Evolutionary conservation across 2,329 filamentous ascomycete species (phyloP).

Genomic region (Ascochyta rabiei): DNA sequence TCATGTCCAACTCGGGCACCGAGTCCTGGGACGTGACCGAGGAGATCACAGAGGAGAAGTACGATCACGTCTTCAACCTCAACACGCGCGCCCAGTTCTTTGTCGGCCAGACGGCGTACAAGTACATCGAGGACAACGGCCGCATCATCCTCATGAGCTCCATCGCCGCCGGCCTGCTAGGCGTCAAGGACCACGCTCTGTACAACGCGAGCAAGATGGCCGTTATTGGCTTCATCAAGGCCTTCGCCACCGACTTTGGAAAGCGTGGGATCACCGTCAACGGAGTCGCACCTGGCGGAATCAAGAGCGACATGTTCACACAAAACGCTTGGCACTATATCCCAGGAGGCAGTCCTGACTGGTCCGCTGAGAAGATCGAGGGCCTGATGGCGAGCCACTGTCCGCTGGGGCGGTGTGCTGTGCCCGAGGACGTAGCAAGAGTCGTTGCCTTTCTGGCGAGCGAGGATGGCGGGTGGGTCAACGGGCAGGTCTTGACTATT

Average conservation of each 20-base stretch:
- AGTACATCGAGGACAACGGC: slow-evolving; percentile 71
- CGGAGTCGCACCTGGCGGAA: slow-evolving; percentile 72
- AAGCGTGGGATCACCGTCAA: slow-evolving; percentile 72
- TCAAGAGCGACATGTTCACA: slow-evolving; percentile 78
- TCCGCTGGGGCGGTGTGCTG: slow-evolving; percentile 56
- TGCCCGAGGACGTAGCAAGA: slow-evolving; percentile 53
- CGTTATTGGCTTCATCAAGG: slow-evolving; percentile 73
- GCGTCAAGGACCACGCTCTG: slow-evolving; percentile 72
- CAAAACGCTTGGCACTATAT: slow-evolving; percentile 64
- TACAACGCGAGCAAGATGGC: slow-evolving; percentile 77
- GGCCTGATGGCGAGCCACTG: slow-evolving; percentile 57
- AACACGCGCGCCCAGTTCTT: slow-evolving; percentile 77
- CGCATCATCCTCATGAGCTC: slow-evolving; percentile 76
- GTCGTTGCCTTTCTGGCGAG: slow-evolving; percentile 50
- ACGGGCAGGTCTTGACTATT: slow-evolving; percentile 50
- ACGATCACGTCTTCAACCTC: slow-evolving; percentile 72
- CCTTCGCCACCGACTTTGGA: slow-evolving; percentile 74
- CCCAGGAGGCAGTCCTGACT: slow-evolving; percentile 56
- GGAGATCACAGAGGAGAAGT: slow-evolving; percentile 73
- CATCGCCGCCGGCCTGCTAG: slow-evolving; percentile 70
- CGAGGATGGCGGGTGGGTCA: slow-evolving; percentile 51
- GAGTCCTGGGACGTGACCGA: slow-evolving; percentile 72
- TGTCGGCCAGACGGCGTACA: slow-evolving; percentile 76
- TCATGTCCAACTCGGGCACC: slow-evolving; percentile 63
- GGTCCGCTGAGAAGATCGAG: slow-evolving; percentile 58